Percentiles rank a stretch among this genome's conserved stretches.
These are phyloP conservation scores for Teratosphaeria viscida DNA, from an alignment of 2,329 filamentous ascomycete species.

Conservation along the genomic window DNA sequence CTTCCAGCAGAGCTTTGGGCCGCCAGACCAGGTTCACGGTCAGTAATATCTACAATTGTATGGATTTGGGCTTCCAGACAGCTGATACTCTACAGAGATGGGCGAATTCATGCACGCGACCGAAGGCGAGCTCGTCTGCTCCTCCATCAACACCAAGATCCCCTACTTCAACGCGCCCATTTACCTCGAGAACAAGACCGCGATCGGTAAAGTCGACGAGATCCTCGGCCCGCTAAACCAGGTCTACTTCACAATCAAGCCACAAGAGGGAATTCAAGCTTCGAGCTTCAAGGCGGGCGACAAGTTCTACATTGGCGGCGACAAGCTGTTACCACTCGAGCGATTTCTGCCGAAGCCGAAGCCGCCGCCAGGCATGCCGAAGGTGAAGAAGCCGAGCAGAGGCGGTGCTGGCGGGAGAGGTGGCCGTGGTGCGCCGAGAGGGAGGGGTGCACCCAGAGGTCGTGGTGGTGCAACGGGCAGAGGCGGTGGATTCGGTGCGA, in stretches of 20 bases:
- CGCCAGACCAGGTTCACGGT: constrained; percentile 30
- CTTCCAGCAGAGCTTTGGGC: constrained; percentile 31
- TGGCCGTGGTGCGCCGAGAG: constrained; percentile 16
- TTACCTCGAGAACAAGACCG: constrained; percentile 94
- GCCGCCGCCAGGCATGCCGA: constrained; percentile 51
- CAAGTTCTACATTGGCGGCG: constrained; percentile 81
- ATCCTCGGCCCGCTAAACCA: constrained; percentile 95
- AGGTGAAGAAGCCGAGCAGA: constrained; percentile 52
- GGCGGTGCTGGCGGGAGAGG: constrained; percentile 27
- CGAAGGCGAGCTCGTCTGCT: constrained; percentile 97
- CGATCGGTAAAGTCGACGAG: constrained; percentile 90
- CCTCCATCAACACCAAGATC: constrained; percentile 87
- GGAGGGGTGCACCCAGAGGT: constrained; percentile 45
- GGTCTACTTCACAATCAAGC: constrained; percentile 97
- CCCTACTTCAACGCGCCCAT: constrained; percentile 99
- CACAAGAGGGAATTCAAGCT: constrained; percentile 89
- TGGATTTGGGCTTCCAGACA: not conserved
- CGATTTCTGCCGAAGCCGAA: constrained; percentile 96
- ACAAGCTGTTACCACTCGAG: constrained; percentile 90
- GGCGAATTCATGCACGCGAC: constrained; percentile 87
- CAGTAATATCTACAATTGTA: constrained; percentile 22
- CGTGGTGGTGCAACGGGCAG: constrained; percentile 40
- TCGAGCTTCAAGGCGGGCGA: constrained; percentile 90
- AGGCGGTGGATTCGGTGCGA: constrained; percentile 26
- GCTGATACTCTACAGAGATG: constrained; percentile 51